Conservation (phyloP, 768 basidiomycete genomes). For the Phanerochaete sordida region DNA sequence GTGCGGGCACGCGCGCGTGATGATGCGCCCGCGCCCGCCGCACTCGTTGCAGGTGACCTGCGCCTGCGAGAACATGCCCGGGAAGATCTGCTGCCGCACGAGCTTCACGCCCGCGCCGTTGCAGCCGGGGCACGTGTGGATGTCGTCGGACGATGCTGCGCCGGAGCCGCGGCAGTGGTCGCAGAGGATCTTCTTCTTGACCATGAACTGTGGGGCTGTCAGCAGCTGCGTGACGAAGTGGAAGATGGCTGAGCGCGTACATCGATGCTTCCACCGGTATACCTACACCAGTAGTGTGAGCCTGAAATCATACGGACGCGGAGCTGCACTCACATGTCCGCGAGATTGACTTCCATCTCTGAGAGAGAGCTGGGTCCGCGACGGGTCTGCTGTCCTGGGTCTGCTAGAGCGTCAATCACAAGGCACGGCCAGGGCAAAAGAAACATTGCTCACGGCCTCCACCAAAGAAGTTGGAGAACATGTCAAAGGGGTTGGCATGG, state of each 20-base stretch:
- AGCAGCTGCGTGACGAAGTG: not conserved
- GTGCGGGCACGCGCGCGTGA: slow-evolving; percentile 75
- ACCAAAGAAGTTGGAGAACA: slow-evolving; percentile 90
- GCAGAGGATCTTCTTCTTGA: slow-evolving; percentile 89
- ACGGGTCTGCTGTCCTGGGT: slow-evolving; percentile 52
- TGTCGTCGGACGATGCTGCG: slow-evolving; percentile 84
- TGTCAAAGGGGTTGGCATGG: slow-evolving; percentile 86
- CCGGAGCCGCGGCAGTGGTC: slow-evolving; percentile 97
- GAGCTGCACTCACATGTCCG: slow-evolving; percentile 62
- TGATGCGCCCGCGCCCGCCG: slow-evolving; percentile 75
- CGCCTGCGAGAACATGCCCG: slow-evolving; percentile 91
- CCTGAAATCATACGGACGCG: slow-evolving; percentile 1
- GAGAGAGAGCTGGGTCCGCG: slow-evolving; percentile 73
- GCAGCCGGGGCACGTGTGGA: slow-evolving; percentile 84
- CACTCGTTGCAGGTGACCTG: slow-evolving; percentile 85
- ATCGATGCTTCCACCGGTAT: slow-evolving; percentile 83
- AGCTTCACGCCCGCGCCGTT: slow-evolving; percentile 83
- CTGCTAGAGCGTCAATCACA: slow-evolving; percentile 30
- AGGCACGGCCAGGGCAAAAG: too few relatives aligned
- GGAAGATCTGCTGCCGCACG: slow-evolving; percentile 91
- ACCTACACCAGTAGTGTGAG: slow-evolving; percentile 39
- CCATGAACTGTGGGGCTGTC: slow-evolving; percentile 66
- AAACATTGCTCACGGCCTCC: slow-evolving; percentile 47
- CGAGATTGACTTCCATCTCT: slow-evolving; percentile 82
- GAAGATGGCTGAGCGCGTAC: slow-evolving; percentile 34